Conservation (phyloP, 1,139 yeast species). For the Spencermartinsiella ligniputridi region DNA sequence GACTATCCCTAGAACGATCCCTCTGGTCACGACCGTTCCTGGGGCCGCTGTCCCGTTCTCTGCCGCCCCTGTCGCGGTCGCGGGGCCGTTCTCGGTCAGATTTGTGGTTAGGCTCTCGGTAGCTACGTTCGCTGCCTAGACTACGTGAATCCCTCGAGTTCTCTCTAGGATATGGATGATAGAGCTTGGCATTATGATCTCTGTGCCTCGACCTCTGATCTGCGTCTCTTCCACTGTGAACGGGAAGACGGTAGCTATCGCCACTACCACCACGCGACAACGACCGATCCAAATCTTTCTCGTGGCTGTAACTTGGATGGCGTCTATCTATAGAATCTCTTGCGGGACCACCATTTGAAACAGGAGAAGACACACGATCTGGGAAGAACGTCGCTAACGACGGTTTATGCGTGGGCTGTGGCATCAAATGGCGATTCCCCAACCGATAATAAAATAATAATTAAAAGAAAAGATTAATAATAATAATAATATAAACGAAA, state of each 20-base stretch:
- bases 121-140: neutral
- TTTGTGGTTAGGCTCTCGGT: neutral
- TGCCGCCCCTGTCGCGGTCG: neutral
- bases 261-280: neutral
- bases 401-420: slow-evolving; percentile 6
- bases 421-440: no score
- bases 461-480: no score
- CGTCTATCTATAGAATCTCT: neutral
- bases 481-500: no score
- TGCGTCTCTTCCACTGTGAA: neutral
- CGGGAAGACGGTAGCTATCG: neutral
- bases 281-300: slow-evolving; percentile 2
- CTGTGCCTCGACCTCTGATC: neutral
- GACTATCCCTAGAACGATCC: neutral
- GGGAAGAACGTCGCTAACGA: slow-evolving; percentile 18
- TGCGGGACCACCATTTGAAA: no score
- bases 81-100: neutral
- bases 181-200: neutral
- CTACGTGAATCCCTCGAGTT: neutral
- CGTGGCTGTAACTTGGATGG: no score
- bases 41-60: neutral
- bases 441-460: no score
- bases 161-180: neutral
- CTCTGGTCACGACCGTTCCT: slow-evolving; percentile 2
- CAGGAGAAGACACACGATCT: slow-evolving; percentile 11